Evolutionary conservation across 495 filamentous ascomycete genomes (phyloP).

Genomic region (Penicillium arizonense): DNA sequence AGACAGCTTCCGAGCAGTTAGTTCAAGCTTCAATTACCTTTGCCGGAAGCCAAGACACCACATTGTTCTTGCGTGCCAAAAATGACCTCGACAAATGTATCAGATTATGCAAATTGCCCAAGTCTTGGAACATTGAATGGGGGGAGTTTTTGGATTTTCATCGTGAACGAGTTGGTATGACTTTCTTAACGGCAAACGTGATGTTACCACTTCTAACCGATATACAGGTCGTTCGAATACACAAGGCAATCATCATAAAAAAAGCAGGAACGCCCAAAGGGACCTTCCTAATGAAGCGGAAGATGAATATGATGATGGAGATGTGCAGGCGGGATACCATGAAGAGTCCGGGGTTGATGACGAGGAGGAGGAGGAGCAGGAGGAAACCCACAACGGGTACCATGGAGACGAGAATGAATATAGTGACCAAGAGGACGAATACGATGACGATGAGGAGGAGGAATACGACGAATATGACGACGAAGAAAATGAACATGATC

Average conservation of each 20-base stretch:
- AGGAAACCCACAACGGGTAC: background rate
- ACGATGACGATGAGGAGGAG: background rate
- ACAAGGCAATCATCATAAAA: background rate
- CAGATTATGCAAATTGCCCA: background rate
- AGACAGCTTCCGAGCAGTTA: background rate
- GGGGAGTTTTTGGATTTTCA: background rate
- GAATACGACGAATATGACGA: background rate
- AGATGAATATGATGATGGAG: background rate
- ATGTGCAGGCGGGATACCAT: background rate
- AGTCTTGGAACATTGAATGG: background rate
- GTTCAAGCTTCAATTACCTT: background rate
- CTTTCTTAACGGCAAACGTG: background rate
- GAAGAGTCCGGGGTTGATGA: background rate
- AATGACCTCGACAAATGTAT: background rate
- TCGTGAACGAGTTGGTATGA: background rate
- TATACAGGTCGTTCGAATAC: background rate
- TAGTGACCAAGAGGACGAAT: background rate
- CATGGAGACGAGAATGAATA: background rate
- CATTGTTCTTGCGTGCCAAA: background rate
- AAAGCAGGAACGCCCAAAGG: background rate
- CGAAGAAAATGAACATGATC: background rate
- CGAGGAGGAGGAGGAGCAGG: background rate
- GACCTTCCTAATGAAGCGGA: background rate
- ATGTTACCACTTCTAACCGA: background rate
- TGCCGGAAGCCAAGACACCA: background rate